Percentiles rank a stretch among this genome's conserved stretches.
Conservation (phyloP, 179 eudicot genomes). For the Actinidia polygama region DNA sequence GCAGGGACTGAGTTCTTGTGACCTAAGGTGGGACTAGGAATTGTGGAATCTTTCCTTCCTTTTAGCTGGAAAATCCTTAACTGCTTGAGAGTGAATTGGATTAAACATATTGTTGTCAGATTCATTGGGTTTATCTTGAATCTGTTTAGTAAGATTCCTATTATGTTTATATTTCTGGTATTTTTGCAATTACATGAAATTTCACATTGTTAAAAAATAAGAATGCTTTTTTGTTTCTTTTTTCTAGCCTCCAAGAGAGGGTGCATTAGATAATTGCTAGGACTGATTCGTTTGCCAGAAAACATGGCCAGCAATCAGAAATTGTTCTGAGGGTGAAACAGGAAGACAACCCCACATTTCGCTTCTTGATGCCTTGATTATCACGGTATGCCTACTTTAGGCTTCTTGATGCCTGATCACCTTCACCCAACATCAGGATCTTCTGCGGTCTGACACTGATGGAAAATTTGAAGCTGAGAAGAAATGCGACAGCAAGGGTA, state of each 20-base stretch:
- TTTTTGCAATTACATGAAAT: slow-evolving; percentile 13
- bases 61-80: slow-evolving; percentile 43
- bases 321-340: slow-evolving; percentile 93
- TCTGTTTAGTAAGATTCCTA: slow-evolving; percentile 29
- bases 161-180: slow-evolving; percentile 17
- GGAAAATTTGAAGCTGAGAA: slow-evolving; percentile 45
- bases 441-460: slow-evolving; percentile 57
- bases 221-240: slow-evolving; percentile 22
- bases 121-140: slow-evolving; percentile 25
- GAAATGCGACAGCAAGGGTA: slow-evolving; percentile 28
- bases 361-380: slow-evolving; percentile 97
- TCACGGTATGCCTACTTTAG: slow-evolving; percentile 87
- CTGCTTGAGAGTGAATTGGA: slow-evolving; percentile 54
- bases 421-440: slow-evolving; percentile 72
- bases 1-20: slow-evolving; percentile 83
- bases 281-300: slow-evolving; percentile 85
- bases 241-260: slow-evolving; percentile 89
- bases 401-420: slow-evolving; percentile 87
- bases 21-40: slow-evolving; percentile 96
- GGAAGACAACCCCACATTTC: slow-evolving; percentile 95
- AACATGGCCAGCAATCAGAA: slow-evolving; percentile 94
- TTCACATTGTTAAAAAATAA: slow-evolving; percentile 33
- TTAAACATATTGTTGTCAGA: slow-evolving; percentile 47
- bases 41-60: slow-evolving; percentile 51
- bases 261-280: slow-evolving; percentile 94